Conservation (phyloP, 2,329 filamentous ascomycete genomes). For the Tolypocladium album region DNA sequence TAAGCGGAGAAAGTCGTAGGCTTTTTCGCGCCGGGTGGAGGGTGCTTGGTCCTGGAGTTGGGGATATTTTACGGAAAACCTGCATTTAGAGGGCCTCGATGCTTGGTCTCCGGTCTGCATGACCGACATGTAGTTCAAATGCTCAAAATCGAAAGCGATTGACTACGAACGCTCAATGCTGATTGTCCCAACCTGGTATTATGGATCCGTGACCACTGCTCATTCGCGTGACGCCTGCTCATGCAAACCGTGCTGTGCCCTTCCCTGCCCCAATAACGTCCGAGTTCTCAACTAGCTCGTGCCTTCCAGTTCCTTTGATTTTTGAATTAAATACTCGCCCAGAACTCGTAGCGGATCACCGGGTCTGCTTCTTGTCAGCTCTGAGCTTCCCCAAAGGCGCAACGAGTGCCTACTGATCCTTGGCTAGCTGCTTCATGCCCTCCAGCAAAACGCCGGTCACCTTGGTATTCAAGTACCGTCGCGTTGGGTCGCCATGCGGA, state of each 20-base stretch:
- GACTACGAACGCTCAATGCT: slow-evolving; percentile 11
- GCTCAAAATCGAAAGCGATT: slow-evolving; percentile 24
- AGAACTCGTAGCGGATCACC: slow-evolving; percentile 57
- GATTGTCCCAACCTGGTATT: slow-evolving; percentile 11
- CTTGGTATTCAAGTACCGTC: slow-evolving; percentile 61
- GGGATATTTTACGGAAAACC: slow-evolving; percentile 27
- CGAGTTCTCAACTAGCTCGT: slow-evolving; percentile 8
- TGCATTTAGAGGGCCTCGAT: slow-evolving; percentile 34
- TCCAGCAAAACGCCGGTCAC: slow-evolving; percentile 59
- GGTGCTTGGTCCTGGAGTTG: slow-evolving; percentile 31
- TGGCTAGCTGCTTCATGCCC: slow-evolving; percentile 63
- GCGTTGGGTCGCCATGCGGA: slow-evolving; percentile 55
- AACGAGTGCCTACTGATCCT: slow-evolving; percentile 50
- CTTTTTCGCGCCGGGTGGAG: slow-evolving; percentile 13
- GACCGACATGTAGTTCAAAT: slow-evolving; percentile 18
- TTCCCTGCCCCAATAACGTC: slow-evolving; percentile 2
- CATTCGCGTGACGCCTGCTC: background rate
- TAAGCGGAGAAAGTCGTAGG: slow-evolving; percentile 37
- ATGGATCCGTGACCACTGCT: background rate
- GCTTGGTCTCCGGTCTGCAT: slow-evolving; percentile 25
- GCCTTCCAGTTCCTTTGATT: slow-evolving; percentile 52
- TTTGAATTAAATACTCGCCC: slow-evolving; percentile 60
- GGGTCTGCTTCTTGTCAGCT: slow-evolving; percentile 33
- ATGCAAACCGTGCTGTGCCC: slow-evolving; percentile 1
- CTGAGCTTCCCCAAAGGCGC: background rate